phyloP scores from a whole-genome alignment of 2,329 filamentous ascomycete genomes.

The Verruconis gallopava region DNA sequence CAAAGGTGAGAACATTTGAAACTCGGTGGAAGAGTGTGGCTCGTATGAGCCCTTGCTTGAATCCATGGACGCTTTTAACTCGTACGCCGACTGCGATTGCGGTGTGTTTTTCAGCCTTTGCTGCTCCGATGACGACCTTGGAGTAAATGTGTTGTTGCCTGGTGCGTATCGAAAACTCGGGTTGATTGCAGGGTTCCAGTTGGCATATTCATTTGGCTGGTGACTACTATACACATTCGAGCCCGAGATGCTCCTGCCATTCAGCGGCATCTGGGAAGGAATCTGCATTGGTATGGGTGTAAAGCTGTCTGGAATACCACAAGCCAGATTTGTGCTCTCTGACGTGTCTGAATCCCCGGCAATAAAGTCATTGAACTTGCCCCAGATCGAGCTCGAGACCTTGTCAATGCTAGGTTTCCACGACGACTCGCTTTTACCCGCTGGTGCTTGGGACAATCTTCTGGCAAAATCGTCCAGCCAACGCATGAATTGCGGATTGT shows the following conservation, averaged over 20 bases:
- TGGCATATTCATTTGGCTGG: slow-evolving; percentile 23
- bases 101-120: neutral
- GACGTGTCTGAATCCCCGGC: slow-evolving; percentile 62
- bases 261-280: slow-evolving; percentile 37
- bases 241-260: slow-evolving; percentile 47
- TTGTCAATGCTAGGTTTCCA: slow-evolving; percentile 97
- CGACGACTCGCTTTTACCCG: slow-evolving; percentile 43
- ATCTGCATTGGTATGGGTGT: too few species aligned
- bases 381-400: slow-evolving; percentile 81
- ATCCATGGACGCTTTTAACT: slow-evolving; percentile 23
- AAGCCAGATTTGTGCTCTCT: neutral
- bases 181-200: slow-evolving; percentile 21
- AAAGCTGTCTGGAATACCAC: slow-evolving; percentile 20
- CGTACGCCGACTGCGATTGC: slow-evolving; percentile 10
- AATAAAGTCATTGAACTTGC: slow-evolving; percentile 92
- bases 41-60: slow-evolving; percentile 19
- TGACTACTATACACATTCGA: slow-evolving; percentile 63
- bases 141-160: slow-evolving; percentile 32
- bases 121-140: slow-evolving; percentile 14
- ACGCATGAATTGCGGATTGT: slow-evolving; percentile 60
- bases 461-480: slow-evolving; percentile 73
- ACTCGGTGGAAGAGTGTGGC: slow-evolving; percentile 5
- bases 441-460: slow-evolving; percentile 73
- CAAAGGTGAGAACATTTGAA: slow-evolving; percentile 14
- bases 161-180: slow-evolving; percentile 28